Base-by-base conservation (phyloP, 2,329 filamentous ascomycete species). In the Epichloe bromicola region DNA sequence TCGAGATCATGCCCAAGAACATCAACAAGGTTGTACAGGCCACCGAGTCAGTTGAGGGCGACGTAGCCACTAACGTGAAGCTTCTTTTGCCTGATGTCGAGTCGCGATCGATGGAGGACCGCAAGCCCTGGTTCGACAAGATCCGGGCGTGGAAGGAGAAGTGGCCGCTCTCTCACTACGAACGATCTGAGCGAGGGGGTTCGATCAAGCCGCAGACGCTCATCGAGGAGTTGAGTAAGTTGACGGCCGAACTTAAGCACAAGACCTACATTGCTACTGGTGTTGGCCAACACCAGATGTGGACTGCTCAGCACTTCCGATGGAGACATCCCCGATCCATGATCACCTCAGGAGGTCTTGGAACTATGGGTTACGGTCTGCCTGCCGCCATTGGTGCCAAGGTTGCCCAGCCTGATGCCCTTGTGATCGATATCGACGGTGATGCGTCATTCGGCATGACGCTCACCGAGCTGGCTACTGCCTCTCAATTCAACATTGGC, bases 391-490 rank as follows among this genome's bases (percentile, higher is more conserved):
- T 97, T 57, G 93, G 93, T 56, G 90, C 89, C 62, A 96, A 88
- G 74, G 89, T 95, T 10, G 74, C 73, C 12, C 67, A 70, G 52
- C 76, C 76, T 0, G 86, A 95, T 48, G 82, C 86, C 54, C 80
- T 94, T 47, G 91, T 97, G 52, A 82, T 96, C 53, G 91, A 97
- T 67, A 94, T 97, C 61, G 91, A 97, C 65, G 91, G 91, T 55
- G 91, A 97, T 67, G 91, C 91, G n/a, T 96, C 89, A 4, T 96
- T 97, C 75, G 88, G 88, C 76, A 97, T 97, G 91, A 97, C 91
- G 5, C 76, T 96, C 51, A 95, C 90, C 1, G 91, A 97, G 72
- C 81, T 97, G 49, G 87, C 86, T 43, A 96, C 90, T 1, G 90
- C 90, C 43, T 81, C 86, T 8, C 90, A 97, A 70, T 97, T 96